Evolutionary conservation across 1,284 basidiomycete genomes (phyloP), one percentile per base, ranked within the genome.

Genomic region (Ceratobasidium sp.): DNA sequence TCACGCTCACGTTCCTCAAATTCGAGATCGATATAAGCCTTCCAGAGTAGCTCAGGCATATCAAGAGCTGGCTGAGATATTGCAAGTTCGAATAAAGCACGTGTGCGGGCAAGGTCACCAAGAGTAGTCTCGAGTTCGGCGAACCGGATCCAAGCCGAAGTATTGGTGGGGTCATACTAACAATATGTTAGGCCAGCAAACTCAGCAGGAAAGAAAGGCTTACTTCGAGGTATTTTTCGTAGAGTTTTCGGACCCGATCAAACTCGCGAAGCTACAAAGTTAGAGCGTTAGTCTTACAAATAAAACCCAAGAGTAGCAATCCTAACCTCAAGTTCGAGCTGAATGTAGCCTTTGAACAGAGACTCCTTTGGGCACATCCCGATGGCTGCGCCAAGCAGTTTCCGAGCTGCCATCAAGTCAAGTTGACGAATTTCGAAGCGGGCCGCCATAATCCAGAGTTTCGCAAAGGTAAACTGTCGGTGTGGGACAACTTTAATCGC

Each of bases 41-140:
- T 97, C 96, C 96, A 97, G n/a, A 98, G 89, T 13, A 98, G 89
- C 85, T 99, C 98, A 1, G 98, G 98, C 96, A 99, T 99, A 77
- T 98, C 96, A 56, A 99, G 88, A n/a, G 92, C 91, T 0, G 89
- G 85, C 83, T 99, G 98, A 2, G 93, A 88, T n/a, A 97, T 91
- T 2, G 95, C 98, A 52, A 99, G 91, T 85, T 99, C 97, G 85
- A 96, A 99, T 83, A 99, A 96, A 2, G 92, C 97, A 17, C 98
- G 93, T 2, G 96, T 95, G 64, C 98, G 96, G 38, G 92, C 88
- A 83, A 94, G 93, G 85, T 99, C 98, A 84, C 96, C 95, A 0
- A 99, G 89, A 74, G 95, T 94, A 0, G 92, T 91, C 86, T 99
- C 98, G 54, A 99, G 91, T 83, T 98, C 96, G 13, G 97, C 96